Percentiles rank a stretch among this genome's conserved stretches.
These are phyloP conservation scores for Stropharia rugosoannulata DNA, from an alignment of 768 basidiomycete genomes.

Conservation along the genomic window DNA sequence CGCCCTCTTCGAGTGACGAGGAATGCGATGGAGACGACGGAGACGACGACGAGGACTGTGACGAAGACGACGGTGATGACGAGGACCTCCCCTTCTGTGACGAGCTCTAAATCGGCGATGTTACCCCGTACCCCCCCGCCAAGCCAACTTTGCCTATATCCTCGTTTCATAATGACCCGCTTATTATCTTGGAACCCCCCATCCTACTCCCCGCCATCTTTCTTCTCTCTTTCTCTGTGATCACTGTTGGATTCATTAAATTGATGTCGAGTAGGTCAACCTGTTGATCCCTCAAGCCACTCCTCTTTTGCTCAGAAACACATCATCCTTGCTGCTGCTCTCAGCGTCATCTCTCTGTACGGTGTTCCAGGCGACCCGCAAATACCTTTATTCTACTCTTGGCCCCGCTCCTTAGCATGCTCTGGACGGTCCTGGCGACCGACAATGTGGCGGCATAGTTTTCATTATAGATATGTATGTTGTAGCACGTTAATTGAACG, in stretches of 20 bases:
- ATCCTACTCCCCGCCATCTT: background rate
- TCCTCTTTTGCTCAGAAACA: background rate
- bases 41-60: conserved; percentile 7
- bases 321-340: background rate
- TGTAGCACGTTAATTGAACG: no score
- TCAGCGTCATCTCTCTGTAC: background rate
- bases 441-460: background rate
- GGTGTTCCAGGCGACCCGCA: conserved; percentile 1
- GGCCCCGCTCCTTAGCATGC: conserved; percentile 2
- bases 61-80: conserved; percentile 9
- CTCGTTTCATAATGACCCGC: background rate
- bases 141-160: background rate
- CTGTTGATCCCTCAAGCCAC: background rate
- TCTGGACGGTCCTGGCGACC: conserved; percentile 3
- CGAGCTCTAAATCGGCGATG: conserved; percentile 15
- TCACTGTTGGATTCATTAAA: background rate
- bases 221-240: background rate
- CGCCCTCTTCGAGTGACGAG: conserved; percentile 4
- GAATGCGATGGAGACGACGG: conserved; percentile 7
- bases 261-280: background rate
- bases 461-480: background rate
- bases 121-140: background rate
- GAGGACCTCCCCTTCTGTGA: conserved; percentile 26
- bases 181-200: background rate
- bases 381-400: background rate